Evolutionary conservation across 352 stramenopile species (phyloP).

Genomic region (Phytophthora sp.): DNA sequence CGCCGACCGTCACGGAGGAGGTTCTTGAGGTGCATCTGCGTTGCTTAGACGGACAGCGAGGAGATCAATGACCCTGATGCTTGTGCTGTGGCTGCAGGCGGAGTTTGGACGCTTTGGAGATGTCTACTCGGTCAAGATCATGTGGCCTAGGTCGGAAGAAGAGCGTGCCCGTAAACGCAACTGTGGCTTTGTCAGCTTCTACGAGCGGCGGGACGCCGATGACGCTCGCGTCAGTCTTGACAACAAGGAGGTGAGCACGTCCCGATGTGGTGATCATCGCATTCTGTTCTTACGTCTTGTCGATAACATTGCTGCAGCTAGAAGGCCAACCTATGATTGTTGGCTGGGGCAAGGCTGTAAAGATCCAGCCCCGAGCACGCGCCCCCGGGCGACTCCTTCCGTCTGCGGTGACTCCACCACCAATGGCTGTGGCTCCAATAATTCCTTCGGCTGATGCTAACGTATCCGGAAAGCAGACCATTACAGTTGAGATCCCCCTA

Average conservation of each 20-base stretch:
- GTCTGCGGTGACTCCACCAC: constrained; percentile 5
- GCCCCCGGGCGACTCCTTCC: constrained; percentile 11
- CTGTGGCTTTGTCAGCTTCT: constrained; percentile 97
- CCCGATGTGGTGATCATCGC: not conserved
- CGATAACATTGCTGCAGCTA: constrained; percentile 40
- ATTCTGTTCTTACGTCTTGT: not conserved
- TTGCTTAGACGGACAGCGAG: too few relatives aligned
- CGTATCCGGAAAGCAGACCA: constrained; percentile 13
- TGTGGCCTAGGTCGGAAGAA: constrained; percentile 97
- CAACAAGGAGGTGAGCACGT: constrained; percentile 69
- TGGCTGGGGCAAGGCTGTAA: constrained; percentile 83
- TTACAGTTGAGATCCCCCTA: constrained; percentile 48
- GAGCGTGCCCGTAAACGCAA: constrained; percentile 91
- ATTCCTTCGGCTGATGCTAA: not conserved
- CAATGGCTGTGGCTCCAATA: constrained; percentile 3
- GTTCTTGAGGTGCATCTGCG: constrained; percentile 58
- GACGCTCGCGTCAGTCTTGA: constrained; percentile 73
- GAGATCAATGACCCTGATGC: not conserved
- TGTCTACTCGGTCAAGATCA: constrained; percentile 97
- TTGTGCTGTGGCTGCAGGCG: constrained; percentile 28
- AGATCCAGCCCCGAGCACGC: constrained; percentile 53
- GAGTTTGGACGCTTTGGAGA: constrained; percentile 92
- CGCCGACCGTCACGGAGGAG: constrained; percentile 93
- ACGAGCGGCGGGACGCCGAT: constrained; percentile 80
- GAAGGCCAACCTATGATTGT: constrained; percentile 80